Evolutionary conservation across 2,329 filamentous ascomycete genomes (phyloP), one percentile per base, ranked within the genome.

Genomic region (Coniochaeta hoffmannii): DNA sequence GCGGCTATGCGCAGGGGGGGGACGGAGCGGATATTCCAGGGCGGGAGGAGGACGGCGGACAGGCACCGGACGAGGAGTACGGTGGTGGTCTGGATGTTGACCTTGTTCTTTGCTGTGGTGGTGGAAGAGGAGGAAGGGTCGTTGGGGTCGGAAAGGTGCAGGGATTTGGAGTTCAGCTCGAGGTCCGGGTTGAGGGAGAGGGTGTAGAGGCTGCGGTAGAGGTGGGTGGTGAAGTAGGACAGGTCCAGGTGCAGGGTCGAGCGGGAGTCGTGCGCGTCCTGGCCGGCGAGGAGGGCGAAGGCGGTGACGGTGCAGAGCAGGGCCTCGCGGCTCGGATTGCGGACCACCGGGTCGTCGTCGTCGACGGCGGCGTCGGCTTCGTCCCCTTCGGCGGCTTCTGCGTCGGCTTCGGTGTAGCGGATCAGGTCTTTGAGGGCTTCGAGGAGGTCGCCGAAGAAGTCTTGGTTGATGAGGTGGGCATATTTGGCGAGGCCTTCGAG

Each of bases 371-470:
- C 69, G 1, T 78, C 76, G n/a, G n/a, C 1, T 74, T 46, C 41
- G 3, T 63, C 67, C 2, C 73, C 72, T 14, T 75, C 73, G 1
- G 73, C 68, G 1, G 69, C 73, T 11, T 76, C 73, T 3, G 76
- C 77, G 15, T 79, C 75, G 0, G 79, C 76, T 64, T 87, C 81
- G 53, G 88, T 87, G 62, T 92, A 83, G 4, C 84, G 82, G 64
- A 97, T 93, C 46, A 99, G 81, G 60, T 99, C 94, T 70, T 96
- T 95, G 36, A 99, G 78, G 0, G 91, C 93, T 72, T 97, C 94
- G 11, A 99, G 82, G 30, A 99, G 79, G 67, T 99, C 94, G 28
- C 93, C 94, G 65, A 99, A 99, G 76, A 99, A 97, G 68, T 99
- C 90, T 67, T 99, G 91, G 74, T 99, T 99, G 78, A 99, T 99